Conservation (phyloP, 148 eudicot species). For the Diospyros lotus region DNA sequence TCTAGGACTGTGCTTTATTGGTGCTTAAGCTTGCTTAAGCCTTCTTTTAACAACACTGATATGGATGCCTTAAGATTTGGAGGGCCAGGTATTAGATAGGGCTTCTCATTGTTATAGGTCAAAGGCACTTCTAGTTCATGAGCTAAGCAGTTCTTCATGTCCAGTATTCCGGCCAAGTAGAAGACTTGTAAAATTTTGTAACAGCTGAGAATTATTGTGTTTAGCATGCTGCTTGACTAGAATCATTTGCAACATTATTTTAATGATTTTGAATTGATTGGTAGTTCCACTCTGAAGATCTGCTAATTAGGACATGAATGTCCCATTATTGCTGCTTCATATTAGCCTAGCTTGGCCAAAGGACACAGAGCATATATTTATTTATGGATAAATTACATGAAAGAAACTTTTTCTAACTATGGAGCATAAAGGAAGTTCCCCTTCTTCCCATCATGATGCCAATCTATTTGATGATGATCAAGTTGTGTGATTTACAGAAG, state of each 20-base stretch:
- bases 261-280: not conserved
- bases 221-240: not conserved
- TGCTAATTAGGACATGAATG: not conserved
- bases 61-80: not conserved
- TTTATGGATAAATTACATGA: not conserved
- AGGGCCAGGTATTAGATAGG: slow-evolving; percentile 1
- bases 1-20: no score
- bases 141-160: no score
- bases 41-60: no score
- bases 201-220: not conserved
- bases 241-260: not conserved
- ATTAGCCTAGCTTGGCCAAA: not conserved
- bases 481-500: not conserved
- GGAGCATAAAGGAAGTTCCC: not conserved
- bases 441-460: not conserved
- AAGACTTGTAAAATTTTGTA: not conserved
- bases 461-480: not conserved
- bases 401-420: not conserved
- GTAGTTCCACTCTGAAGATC: not conserved
- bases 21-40: no score
- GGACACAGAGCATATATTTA: no score
- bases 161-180: no score
- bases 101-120: not conserved
- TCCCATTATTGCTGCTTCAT: not conserved
- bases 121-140: no score